A percentile compares a stretch with the other conserved stretches of the same genome.
Conservation (phyloP, 2,329 filamentous ascomycete species). For the Tympanopsis confertula region DNA sequence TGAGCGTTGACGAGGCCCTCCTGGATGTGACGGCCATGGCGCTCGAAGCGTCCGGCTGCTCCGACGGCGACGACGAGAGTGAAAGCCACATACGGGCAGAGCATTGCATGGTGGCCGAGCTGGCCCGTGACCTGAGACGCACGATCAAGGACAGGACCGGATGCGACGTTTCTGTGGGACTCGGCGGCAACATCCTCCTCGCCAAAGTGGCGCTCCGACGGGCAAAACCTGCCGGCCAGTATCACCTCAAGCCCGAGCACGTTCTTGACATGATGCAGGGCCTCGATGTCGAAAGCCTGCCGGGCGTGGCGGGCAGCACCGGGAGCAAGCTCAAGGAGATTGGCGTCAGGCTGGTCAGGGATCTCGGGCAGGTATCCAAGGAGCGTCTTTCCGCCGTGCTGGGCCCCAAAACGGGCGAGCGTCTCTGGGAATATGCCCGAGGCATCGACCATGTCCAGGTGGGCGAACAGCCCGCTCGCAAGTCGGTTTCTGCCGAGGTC, state of each 20-base stretch:
- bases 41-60: conserved; percentile 50
- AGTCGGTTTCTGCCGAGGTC: conserved; percentile 92
- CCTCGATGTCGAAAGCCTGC: conserved; percentile 69
- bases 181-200: conserved; percentile 78
- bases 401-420: conserved; percentile 86
- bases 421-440: conserved; percentile 77
- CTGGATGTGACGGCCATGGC: conserved; percentile 70
- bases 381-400: conserved; percentile 64
- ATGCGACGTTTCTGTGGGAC: conserved; percentile 84
- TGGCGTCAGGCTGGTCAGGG: conserved; percentile 70
- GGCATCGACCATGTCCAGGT: conserved; percentile 81
- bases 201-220: conserved; percentile 84
- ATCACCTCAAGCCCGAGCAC: conserved; percentile 73
- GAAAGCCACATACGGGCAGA: conserved; percentile 26
- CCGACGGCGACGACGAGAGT: conserved; percentile 45
- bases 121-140: conserved; percentile 58
- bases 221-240: conserved; percentile 89
- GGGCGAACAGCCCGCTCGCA: conserved; percentile 72
- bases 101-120: conserved; percentile 63
- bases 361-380: conserved; percentile 65
- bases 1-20: conserved; percentile 91
- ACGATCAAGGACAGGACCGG: conserved; percentile 64
- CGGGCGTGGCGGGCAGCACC: conserved; percentile 86
- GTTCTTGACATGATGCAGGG: conserved; percentile 66
- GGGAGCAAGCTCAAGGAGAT: conserved; percentile 79